Evolutionary conservation across 2,329 filamentous ascomycete genomes (phyloP).

Genomic region (Ilyonectria destructans): DNA sequence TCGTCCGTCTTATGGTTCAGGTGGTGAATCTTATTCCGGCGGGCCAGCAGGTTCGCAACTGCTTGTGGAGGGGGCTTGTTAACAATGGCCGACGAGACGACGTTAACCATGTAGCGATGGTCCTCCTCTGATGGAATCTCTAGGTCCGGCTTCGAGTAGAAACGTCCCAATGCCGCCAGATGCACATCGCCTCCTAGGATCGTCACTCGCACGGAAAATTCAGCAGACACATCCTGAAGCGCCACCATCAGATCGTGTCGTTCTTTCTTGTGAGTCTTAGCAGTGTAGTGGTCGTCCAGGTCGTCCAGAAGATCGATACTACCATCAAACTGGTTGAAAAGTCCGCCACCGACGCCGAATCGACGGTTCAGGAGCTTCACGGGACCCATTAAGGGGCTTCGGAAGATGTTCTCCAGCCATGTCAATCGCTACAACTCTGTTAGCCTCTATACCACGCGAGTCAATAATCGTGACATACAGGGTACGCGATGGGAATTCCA

Average conservation of each 20-base stretch:
- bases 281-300: conserved; percentile 96
- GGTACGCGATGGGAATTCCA: conserved; percentile 90
- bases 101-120: conserved; percentile 94
- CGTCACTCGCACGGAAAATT: conserved; percentile 91
- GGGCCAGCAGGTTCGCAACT: conserved; percentile 92
- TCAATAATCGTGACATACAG: conserved; percentile 66
- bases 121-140: conserved; percentile 85
- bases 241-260: conserved; percentile 84
- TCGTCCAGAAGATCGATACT: conserved; percentile 94
- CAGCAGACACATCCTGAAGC: conserved; percentile 86
- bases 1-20: conserved; percentile 85
- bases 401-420: conserved; percentile 96
- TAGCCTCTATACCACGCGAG: conserved; percentile 13
- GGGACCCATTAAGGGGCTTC: conserved; percentile 88
- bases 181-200: conserved; percentile 97
- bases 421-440: conserved; percentile 76
- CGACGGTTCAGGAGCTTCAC: conserved; percentile 92
- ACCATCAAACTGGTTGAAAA: conserved; percentile 97
- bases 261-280: conserved; percentile 91
- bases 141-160: conserved; percentile 91
- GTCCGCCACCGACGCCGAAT: conserved; percentile 85
- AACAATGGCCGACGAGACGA: conserved; percentile 95
- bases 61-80: conserved; percentile 92
- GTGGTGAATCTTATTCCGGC: conserved; percentile 87
- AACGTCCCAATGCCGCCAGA: conserved; percentile 90